Evolutionary conservation across 768 basidiomycete genomes (phyloP).

Genomic region (Lepiota subincarnata): DNA sequence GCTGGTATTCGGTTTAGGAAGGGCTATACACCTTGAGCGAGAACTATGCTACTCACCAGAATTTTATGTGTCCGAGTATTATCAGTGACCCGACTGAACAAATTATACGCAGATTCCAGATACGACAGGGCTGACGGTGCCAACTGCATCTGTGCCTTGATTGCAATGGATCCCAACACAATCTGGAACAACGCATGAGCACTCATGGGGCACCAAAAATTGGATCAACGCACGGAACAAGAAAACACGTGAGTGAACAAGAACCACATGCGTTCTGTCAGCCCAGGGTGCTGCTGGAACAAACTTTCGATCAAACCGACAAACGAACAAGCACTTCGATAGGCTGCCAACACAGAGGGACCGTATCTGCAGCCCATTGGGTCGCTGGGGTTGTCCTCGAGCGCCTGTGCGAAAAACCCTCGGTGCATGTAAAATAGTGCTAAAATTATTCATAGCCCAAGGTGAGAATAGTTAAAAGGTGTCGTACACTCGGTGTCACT

Average conservation of each 20-base stretch:
- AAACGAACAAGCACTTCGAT: conserved; percentile 65
- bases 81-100: conserved; percentile 55
- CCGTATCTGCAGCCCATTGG: conserved; percentile 69
- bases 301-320: conserved; percentile 62
- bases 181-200: conserved; percentile 36
- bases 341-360: conserved; percentile 64
- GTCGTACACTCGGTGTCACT: conserved; percentile 16
- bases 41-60: conserved; percentile 38
- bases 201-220: conserved; percentile 6
- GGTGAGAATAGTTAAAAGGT: neutral
- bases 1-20: conserved; percentile 30
- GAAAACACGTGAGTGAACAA: conserved; percentile 71
- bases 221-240: conserved; percentile 46
- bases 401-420: conserved; percentile 67
- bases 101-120: conserved; percentile 55
- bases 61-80: conserved; percentile 53
- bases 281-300: conserved; percentile 59
- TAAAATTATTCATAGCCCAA: conserved; percentile 19
- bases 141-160: conserved; percentile 59
- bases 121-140: conserved; percentile 65
- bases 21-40: neutral
- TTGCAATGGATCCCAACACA: conserved; percentile 64
- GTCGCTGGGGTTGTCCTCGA: conserved; percentile 59
- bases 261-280: conserved; percentile 72
- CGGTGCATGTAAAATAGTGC: conserved; percentile 73